phyloP scores from a whole-genome alignment of 75 land plant species.

The Selaginella tamariscina region DNA sequence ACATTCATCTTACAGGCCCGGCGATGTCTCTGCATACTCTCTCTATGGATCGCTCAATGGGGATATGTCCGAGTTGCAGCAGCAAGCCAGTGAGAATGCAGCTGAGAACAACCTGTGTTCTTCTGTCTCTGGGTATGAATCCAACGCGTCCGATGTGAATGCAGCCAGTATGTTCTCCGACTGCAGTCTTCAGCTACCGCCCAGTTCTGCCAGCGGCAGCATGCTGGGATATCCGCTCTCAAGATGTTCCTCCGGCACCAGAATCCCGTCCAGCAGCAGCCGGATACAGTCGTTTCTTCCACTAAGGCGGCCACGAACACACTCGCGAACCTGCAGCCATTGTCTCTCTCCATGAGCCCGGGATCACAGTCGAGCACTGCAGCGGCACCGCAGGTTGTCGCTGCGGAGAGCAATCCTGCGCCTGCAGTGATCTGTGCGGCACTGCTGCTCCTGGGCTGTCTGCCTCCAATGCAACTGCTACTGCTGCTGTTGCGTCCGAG shows the following conservation, averaged over 20 bases:
- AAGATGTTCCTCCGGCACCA: conserved; percentile 30
- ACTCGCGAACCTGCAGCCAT: conserved; percentile 35
- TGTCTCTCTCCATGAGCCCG: conserved; percentile 37
- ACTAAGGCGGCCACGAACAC: conserved; percentile 22
- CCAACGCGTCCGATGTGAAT: conserved; percentile 1
- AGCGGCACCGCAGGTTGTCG: conserved; percentile 25
- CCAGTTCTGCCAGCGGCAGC: conserved; percentile 20
- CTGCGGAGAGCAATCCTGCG: conserved; percentile 1
- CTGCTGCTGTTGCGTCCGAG: conserved; percentile 13
- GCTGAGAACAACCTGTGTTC: conserved; percentile 16
- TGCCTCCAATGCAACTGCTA: neutral
- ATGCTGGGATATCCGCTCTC: conserved; percentile 23
- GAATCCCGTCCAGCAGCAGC: neutral
- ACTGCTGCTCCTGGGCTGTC: neutral
- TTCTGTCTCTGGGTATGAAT: conserved; percentile 5
- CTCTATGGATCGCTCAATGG: conserved; percentile 2
- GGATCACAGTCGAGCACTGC: conserved; percentile 54
- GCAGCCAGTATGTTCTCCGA: conserved; percentile 14
- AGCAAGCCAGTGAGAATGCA: conserved; percentile 13
- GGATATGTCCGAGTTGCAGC: neutral
- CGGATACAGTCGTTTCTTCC: neutral
- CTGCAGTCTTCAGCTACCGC: conserved; percentile 16
- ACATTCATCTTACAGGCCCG: conserved; percentile 16
- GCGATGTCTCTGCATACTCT: no score
- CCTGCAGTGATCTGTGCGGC: neutral